Percentiles rank a stretch among this genome's conserved stretches.
phyloP scores from a whole-genome alignment of 495 filamentous ascomycete genomes.

The Daldinia vernicosa region DNA sequence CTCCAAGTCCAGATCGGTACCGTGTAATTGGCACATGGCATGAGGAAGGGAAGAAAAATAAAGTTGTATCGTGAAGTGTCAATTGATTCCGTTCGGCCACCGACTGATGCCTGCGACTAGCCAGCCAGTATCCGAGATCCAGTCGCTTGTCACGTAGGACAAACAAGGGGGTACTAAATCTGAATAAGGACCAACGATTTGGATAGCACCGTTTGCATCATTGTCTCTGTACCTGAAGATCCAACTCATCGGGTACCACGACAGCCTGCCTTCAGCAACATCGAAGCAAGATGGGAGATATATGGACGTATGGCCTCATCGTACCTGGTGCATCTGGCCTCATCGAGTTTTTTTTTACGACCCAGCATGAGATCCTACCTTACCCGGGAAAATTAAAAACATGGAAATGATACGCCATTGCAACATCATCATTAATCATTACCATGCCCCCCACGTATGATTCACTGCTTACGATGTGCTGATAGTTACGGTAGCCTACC shows the following conservation, averaged over 20 bases:
- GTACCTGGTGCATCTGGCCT: conserved; percentile 1
- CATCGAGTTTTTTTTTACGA: conserved; percentile 20
- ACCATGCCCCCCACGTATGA: conserved; percentile 38
- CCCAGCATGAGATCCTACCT: conserved; percentile 32
- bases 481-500: conserved; percentile 31
- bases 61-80: conserved; percentile 11
- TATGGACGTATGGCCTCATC: conserved; percentile 12
- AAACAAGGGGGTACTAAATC: conserved; percentile 32
- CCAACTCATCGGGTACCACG: conserved; percentile 45
- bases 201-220: conserved; percentile 44
- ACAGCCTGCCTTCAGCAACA: conserved; percentile 39
- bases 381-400: conserved; percentile 2
- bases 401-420: conserved; percentile 34
- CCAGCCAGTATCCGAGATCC: conserved; percentile 40
- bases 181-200: conserved; percentile 37
- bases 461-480: conserved; percentile 28
- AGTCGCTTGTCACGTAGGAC: conserved; percentile 47
- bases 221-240: conserved; percentile 39
- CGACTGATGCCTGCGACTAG: conserved; percentile 34
- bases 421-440: conserved; percentile 38
- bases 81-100: conserved; percentile 28
- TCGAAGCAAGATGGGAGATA: conserved; percentile 14
- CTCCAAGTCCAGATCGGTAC: conserved; percentile 23
- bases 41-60: conserved; percentile 1
- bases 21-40: conserved; percentile 9